Conservation (phyloP, 345 rosid species). For the Euphorbia peplus region DNA sequence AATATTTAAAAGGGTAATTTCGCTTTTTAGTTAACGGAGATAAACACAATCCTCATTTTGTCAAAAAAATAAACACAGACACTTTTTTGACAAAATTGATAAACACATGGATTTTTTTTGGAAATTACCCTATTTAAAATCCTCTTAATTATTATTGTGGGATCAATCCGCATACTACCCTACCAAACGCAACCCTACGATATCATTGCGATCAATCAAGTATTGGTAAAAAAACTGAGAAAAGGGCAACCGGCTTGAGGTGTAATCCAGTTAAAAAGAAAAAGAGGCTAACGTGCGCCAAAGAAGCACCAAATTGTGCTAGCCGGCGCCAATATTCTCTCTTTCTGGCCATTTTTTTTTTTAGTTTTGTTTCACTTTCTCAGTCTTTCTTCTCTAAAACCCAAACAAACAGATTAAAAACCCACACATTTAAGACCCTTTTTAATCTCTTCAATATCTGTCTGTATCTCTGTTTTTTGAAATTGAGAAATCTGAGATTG, state of each 20-base stretch:
- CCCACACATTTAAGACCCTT: slow-evolving; percentile 2
- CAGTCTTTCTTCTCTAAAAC: slow-evolving; percentile 14
- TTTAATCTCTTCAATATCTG: neutral
- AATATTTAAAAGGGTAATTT: too few relatives aligned
- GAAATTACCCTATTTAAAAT: too few relatives aligned
- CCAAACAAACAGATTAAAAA: slow-evolving; percentile 11
- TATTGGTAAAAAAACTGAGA: too few relatives aligned
- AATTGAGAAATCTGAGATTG: neutral
- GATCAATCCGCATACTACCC: too few relatives aligned
- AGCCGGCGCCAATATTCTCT: slow-evolving; percentile 55
- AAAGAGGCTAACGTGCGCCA: slow-evolving; percentile 32
- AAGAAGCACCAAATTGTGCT: slow-evolving; percentile 41
- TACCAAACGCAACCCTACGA: too few relatives aligned
- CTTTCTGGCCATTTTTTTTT: neutral
- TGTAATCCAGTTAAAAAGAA: slow-evolving; percentile 5
- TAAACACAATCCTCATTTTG: too few relatives aligned
- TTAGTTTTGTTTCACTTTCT: slow-evolving; percentile 16
- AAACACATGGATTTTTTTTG: too few relatives aligned
- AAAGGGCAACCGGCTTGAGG: neutral
- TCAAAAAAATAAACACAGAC: too few relatives aligned
- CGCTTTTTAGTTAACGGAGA: too few relatives aligned
- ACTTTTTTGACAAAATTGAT: too few relatives aligned
- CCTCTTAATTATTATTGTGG: too few relatives aligned
- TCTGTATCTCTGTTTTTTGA: neutral
- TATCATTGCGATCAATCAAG: too few relatives aligned